phyloP scores from a whole-genome alignment of 2,329 filamentous ascomycete genomes.

The Colletotrichum sp. region DNA sequence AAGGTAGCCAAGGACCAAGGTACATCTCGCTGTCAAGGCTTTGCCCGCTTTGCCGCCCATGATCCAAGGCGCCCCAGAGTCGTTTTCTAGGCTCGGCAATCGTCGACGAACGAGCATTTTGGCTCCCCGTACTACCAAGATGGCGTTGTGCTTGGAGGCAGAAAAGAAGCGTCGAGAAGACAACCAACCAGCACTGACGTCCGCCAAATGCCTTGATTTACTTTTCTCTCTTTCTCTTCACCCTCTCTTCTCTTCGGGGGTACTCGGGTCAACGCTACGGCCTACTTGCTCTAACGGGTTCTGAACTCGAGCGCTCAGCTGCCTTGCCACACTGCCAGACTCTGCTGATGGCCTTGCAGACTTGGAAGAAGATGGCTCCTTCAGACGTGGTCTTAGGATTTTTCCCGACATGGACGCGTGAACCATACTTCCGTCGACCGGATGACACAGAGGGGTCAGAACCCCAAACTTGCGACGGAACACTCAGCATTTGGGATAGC shows the following conservation, averaged over 20 bases:
- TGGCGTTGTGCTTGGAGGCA: neutral
- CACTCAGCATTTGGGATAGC: neutral
- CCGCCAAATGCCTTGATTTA: neutral
- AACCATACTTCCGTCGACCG: constrained; percentile 2
- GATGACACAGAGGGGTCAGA: constrained; percentile 3
- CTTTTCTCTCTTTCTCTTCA: neutral
- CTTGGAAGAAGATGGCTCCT: neutral
- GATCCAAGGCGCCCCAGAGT: neutral
- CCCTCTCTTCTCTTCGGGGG: neutral
- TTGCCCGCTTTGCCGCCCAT: neutral
- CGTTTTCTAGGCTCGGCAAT: constrained; percentile 15
- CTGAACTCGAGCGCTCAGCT: neutral
- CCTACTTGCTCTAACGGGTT: neutral
- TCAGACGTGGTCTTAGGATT: neutral
- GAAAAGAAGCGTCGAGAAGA: constrained; percentile 18
- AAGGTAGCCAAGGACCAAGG: neutral
- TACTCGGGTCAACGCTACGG: neutral
- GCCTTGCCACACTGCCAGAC: neutral
- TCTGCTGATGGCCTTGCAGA: neutral
- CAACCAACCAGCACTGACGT: neutral
- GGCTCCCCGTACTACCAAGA: neutral
- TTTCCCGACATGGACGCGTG: neutral
- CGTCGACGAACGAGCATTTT: constrained; percentile 5
- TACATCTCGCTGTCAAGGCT: neutral
- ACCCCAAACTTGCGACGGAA: constrained; percentile 2